Base-by-base conservation (phyloP, 2,329 filamentous ascomycete species). In the Rutstroemia sp. region DNA sequence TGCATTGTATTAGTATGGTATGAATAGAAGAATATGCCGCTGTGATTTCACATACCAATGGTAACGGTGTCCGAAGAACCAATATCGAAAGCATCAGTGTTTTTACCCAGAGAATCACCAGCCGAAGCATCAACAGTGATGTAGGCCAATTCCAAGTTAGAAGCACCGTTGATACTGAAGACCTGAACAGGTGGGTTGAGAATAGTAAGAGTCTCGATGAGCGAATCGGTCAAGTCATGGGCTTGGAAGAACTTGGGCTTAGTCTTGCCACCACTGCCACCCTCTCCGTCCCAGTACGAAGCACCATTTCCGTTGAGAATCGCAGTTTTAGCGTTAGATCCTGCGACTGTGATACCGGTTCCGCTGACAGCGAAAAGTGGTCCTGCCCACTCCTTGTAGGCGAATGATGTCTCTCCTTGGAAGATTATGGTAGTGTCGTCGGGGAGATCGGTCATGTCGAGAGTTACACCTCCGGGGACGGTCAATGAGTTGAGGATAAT, bases 191-290 rank as follows among this genome's bases (percentile, higher is more conserved):
- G 79, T 10, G 77, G 75, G 68, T 82, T 81, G 66, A 76, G 72
- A 61, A 82, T 72, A 58, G 76, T 78, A 47, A 82, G 65, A 54
- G 71, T 70, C 21, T 67, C 71, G 68, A 83, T 81, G 27, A 65
- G 68, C 4, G 79, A 81, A 9, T 68, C 69, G 51, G 73, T 78
- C 55, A 85, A 64, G 56, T 70, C 72, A 65, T 84, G 77, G 6
- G 75, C 74, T 54, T 72, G 74, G 74, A 84, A 83, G 72, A 85
- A 82, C 73, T 84, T 81, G 61, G 83, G 83, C 76, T 87, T 86
- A 21, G 69, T 79, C 70, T 77, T 61, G 40, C 82, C 82, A 27
- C 82, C 80, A 64, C 82, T 83, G 64, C 68, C 68, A 34, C 83
- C 83, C 69, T 82, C 62, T 51, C 75, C 73, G 61, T 86, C 83